Evolutionary conservation across 345 rosid genomes (phyloP), one percentile per base, ranked within the genome.

Genomic region (Physaria fendleri): DNA sequence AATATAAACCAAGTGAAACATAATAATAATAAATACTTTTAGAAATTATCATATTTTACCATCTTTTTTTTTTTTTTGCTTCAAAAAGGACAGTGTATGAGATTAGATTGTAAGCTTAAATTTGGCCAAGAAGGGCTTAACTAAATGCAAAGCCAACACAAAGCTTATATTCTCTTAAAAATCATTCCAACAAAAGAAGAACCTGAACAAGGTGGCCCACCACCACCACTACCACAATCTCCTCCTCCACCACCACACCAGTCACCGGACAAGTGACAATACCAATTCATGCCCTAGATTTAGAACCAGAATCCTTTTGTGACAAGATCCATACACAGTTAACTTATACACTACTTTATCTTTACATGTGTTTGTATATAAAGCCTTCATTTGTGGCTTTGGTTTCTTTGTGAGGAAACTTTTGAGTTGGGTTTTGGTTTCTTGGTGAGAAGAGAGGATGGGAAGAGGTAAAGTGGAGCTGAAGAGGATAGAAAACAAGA

Each of bases 401-500:
- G n/a, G n/a, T n/a, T n/a, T n/a, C n/a, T n/a, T n/a, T n/a, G n/a
- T n/a, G n/a, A 65, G 14, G 14, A 68, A 25, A 51, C 16, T 35
- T 52, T 60, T 29, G 41, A 5, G 72, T 41, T 53, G 62, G 59
- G 45, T 40, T 51, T 68, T 33, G 29, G 53, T 51, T 68, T 67
- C 23, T 41, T 68, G 60, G 61, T 24, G 62, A 60, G 66, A 38
- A 25, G 48, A 43, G 60, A 68, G 45, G 25, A 61, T 82, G 87
- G 87, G 87, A 15, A 82, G 87, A 50, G 87, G 87, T 13, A 82
- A 70, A 52, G 81, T 79, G 5, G 87, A 82, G 76, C 45, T 77
- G 62, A 82, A 78, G 77, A 82, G 84, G 68, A 82, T 79, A 63
- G 82, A 82, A 65, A 82, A 82, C 79, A 82, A 82, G 65, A 73